Evolutionary conservation across 2,329 filamentous ascomycete genomes (phyloP).

Genomic region (Tolypocladium nubicola): DNA sequence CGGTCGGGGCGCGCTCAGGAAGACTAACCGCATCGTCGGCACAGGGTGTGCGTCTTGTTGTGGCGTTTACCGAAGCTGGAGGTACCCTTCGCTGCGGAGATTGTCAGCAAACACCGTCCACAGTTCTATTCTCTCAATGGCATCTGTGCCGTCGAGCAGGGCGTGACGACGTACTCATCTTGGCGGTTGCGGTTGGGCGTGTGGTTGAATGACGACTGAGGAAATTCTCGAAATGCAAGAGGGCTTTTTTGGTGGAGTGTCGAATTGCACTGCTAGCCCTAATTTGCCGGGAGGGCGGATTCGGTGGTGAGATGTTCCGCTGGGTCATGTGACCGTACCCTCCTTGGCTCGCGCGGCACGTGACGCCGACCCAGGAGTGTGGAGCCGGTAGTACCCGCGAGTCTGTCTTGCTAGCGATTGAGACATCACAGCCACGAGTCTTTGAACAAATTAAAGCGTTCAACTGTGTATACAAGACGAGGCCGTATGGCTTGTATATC

Average conservation of each 20-base stretch:
- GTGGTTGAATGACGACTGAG: constrained; percentile 26
- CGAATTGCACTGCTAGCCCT: constrained; percentile 23
- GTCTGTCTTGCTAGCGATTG: too few relatives aligned
- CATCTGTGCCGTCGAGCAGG: constrained; percentile 1
- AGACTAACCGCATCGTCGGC: constrained; percentile 91
- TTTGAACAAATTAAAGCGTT: not conserved
- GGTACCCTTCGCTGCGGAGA: constrained; percentile 42
- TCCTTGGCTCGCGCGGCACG: not conserved
- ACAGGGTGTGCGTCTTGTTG: constrained; percentile 97
- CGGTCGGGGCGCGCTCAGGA: constrained; percentile 1
- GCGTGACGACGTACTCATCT: constrained; percentile 43
- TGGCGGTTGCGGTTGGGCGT: constrained; percentile 35
- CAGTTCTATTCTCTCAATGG: not conserved
- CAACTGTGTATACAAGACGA: not conserved
- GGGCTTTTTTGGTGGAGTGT: constrained; percentile 27
- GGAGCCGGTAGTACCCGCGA: not conserved
- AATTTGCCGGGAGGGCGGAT: constrained; percentile 15
- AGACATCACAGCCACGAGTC: not conserved
- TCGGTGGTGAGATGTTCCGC: constrained; percentile 11
- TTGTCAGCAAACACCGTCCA: constrained; percentile 12
- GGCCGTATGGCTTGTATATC: not conserved
- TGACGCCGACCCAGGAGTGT: not conserved
- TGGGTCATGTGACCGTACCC: constrained; percentile 21
- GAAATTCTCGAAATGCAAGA: constrained; percentile 22
- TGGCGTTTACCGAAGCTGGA: constrained; percentile 58